Base-by-base conservation (phyloP, 2,329 filamentous ascomycete genomes). In the Phialemoniopsis sp. region DNA sequence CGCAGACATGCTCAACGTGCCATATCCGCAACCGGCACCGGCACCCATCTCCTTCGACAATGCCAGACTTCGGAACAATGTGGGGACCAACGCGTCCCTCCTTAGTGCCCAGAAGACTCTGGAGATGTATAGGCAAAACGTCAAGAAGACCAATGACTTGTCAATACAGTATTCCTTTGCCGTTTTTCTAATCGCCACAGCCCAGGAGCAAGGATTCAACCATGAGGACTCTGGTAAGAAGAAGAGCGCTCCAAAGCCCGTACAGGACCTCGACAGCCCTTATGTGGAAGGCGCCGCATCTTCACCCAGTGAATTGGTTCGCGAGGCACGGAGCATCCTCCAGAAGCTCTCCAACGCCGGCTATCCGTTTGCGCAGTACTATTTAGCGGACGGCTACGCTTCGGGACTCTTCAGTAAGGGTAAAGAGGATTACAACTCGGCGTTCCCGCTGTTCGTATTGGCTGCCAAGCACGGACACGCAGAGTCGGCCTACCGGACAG, bases 321-420 rank as follows among this genome's bases (percentile, higher is more conserved):
- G 82, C 29, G 93, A 98, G 72, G 90, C 93, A 43, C 87, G 89
- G 56, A 81, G 83, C 44, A 96, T 97, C 53, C 68, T 98, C 33
- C 88, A 94, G 63, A 85, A 83, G 46, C 74, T 97, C 37, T 77
- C 90, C 14, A 91, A 90, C 63, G 83, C 82, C 42, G 89, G 89
- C 34, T 96, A 96, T 59, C 93, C 93, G 1, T 97, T 96, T 62
- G 93, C 93, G 4, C 93, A 98, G 61, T 98, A 98, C 66, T 97
- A 97, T 60, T 80, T 98, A 12, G 93, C 82, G 15, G 93, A 98
- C 58, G 93, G 93, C 2, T 95, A 88, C 58, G 88, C 89, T 3
- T 96, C 91, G 6, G 93, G 93, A 1, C 72, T 98, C 17, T 97
- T 98, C 64, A 95, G 82, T 67, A 97, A 96, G 62, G 88, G 89